Conservation (phyloP, 1,139 yeast species). For the Hyphopichia wangnamkhiaoensis region DNA sequence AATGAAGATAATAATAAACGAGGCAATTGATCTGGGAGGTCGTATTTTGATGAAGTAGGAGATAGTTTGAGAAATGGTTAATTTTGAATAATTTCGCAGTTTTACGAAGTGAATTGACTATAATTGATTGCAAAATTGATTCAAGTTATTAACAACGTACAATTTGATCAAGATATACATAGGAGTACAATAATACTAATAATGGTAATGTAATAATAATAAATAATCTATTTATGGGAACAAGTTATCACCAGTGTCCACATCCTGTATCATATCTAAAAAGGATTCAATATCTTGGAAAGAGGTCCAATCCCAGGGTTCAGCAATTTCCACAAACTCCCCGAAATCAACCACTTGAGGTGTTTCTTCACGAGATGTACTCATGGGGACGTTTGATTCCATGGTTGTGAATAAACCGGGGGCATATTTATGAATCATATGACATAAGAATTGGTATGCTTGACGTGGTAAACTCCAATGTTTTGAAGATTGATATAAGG, state of each 20-base stretch:
- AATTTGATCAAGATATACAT: too few relatives aligned
- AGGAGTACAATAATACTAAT: too few relatives aligned
- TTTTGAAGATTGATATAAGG: constrained; percentile 44
- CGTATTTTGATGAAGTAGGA: too few relatives aligned
- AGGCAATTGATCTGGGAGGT: too few relatives aligned
- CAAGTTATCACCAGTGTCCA: background rate
- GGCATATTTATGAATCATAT: background rate
- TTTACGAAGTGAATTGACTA: too few relatives aligned
- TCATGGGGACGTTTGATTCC: background rate
- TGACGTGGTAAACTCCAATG: constrained; percentile 48
- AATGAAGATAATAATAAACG: too few relatives aligned
- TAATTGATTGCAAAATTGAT: too few relatives aligned
- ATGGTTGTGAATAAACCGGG: background rate
- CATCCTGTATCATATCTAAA: background rate
- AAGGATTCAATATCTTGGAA: constrained; percentile 1
- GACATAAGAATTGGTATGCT: background rate
- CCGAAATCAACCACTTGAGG: background rate
- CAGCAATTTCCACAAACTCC: background rate
- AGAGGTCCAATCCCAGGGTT: constrained; percentile 1
- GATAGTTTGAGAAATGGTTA: too few relatives aligned
- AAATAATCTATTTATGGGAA: too few relatives aligned
- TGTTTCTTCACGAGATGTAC: background rate
- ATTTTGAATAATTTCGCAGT: too few relatives aligned
- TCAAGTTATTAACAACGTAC: too few relatives aligned
- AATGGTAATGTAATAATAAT: too few relatives aligned